These are phyloP conservation scores for Xerocomellus dryophilus DNA, from an alignment of 768 basidiomycete genomes.

Conservation along the genomic window DNA sequence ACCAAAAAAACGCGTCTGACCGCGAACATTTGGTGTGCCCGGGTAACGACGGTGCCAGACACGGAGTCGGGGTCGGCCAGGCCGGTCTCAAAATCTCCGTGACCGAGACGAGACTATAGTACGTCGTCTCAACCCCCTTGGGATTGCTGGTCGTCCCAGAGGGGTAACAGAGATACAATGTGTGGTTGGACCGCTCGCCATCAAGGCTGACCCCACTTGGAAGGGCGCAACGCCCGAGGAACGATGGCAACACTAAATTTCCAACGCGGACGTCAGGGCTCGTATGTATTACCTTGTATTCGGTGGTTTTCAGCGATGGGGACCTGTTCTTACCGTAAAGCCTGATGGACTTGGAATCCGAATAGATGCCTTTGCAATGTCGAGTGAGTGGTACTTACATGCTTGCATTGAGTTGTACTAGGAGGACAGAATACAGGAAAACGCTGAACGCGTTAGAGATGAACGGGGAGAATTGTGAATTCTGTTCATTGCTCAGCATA, in stretches of 20 bases:
- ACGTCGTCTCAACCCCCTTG: constrained; percentile 70
- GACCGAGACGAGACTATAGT: constrained; percentile 63
- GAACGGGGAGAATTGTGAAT: no score
- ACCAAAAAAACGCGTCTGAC: constrained; percentile 50
- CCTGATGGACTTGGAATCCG: neutral
- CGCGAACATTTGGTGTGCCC: constrained; percentile 9
- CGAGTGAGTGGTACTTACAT: neutral
- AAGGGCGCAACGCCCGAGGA: constrained; percentile 52
- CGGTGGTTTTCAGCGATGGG: no score
- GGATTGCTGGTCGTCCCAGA: constrained; percentile 76
- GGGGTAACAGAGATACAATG: constrained; percentile 61
- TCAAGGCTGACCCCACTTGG: constrained; percentile 53
- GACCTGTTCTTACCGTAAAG: neutral
- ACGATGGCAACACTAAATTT: neutral
- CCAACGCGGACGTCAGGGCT: no score
- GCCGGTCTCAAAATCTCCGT: constrained; percentile 45
- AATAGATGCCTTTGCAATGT: neutral
- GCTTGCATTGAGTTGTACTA: neutral
- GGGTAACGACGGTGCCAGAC: constrained; percentile 17
- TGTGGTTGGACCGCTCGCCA: constrained; percentile 52
- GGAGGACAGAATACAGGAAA: no score
- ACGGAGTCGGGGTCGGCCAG: constrained; percentile 41
- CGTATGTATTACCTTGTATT: no score
- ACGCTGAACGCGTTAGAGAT: no score
- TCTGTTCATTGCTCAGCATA: no score